Evolutionary conservation across 108 stramenopile species (phyloP), one percentile per base, ranked within the genome.

Genomic region (Conticribra weissflogii): DNA sequence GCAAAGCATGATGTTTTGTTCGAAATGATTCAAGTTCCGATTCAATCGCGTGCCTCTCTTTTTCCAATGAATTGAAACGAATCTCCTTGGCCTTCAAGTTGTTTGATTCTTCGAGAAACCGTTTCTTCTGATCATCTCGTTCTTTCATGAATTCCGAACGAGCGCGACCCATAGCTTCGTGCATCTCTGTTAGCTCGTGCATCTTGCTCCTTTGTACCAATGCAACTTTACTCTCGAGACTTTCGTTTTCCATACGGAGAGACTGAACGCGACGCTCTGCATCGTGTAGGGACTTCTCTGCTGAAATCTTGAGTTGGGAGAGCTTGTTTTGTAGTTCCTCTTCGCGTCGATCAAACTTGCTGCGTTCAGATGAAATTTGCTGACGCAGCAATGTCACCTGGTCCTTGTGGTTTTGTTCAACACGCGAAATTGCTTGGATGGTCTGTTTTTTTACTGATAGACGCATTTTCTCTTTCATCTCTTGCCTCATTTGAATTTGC

Each of bases 371-470:
- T 19, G 52, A 61, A 25, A 80, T 62, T 19, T 73, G 79, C 3
- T 50, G 52, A 21, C 21, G 63, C n/a, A 80, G n/a, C 24, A 22
- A 50, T 22, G 51, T 41, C 16, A 50, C 48, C 22, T 61, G 71
- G 12, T 63, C 66, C 21, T 59, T 68, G 57, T 68, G 69, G 27
- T 73, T 73, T 19, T 68, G 54, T 41, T 73, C 67, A 12, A 68
- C 18, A 21, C 48, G 29, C 18, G 48, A 23, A 0, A 52, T 54
- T 45, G 71, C 71, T 49, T 80, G 29, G 32, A 73, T 59, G 0
- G 72, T 72, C 12, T 80, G 79, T 23, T 68, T 68, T 32, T 80
- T 80, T 33, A 67, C 79, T 0, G 79, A 80, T 7, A 80, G 18
- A 3, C 56, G 31, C n/a, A 80, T 44, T 30, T 73, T 72, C 22